Base-by-base conservation (phyloP, 2,329 filamentous ascomycete genomes). In the Chrysosporium keratinophilum region DNA sequence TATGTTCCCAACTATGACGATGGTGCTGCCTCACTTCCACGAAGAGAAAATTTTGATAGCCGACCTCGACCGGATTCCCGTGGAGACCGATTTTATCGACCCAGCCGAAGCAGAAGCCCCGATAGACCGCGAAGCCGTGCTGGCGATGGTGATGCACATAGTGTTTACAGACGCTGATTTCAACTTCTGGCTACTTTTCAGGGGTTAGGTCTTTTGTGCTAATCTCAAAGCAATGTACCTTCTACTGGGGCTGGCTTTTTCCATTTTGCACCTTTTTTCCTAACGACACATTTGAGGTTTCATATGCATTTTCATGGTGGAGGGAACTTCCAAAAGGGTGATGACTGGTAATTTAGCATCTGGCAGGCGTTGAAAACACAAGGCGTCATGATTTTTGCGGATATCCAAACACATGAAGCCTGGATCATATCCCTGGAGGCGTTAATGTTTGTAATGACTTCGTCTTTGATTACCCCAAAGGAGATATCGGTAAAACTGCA, bases 1-100 rank as follows among this genome's bases (percentile, higher is more conserved):
- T 71, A 71, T 54, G 60, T 68, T 33, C 68, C 70, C 1, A 67
- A 59, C 33, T 70, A 71, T 53, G 60, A 61, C 39, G 59, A 46
- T 43, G 49, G 48, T 50, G 28, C 51, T 35, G 19, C 47, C 23
- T 42, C 46, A 14, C 17, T 42, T 41, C 44, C 51, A 28, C 50
- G 47, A 53, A 39, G 55, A 33, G 54, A 56, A 23, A 56, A 56
- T 42, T 31, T 45, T 31, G 44, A 50, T 19, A 44, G n/a, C 15
- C 44, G 51, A 35, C 19, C 51, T 35, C 43, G 51, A 17, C 19
- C 50, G 23, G 51, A 47, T 19, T 47, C 44, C 15, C 51, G 51
- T 9, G 50, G 50, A 17, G 56, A 57, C 41, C 43, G 56, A 31
- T 55, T 54, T 34, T 55, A 52, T 44, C 33, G 56, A 44, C 56